Evolutionary conservation across 2,329 filamentous ascomycete species (phyloP).

Genomic region (Fusarium acutatum): DNA sequence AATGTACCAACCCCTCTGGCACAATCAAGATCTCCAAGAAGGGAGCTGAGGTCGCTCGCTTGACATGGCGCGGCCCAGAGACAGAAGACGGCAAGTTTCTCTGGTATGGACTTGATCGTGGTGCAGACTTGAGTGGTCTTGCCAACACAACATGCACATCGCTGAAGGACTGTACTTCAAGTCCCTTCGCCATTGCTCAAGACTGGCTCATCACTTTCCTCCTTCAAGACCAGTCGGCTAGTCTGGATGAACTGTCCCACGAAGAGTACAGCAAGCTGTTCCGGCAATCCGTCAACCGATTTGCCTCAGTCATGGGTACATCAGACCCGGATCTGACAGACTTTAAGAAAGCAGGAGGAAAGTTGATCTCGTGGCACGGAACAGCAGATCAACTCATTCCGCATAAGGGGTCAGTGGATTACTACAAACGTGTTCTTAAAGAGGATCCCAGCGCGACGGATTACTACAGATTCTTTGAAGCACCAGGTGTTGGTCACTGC

Average conservation of each 20-base stretch:
- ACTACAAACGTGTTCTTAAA: slow-evolving; percentile 11
- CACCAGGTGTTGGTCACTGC: slow-evolving; percentile 25
- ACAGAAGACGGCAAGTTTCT: slow-evolving; percentile 12
- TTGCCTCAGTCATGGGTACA: slow-evolving; percentile 23
- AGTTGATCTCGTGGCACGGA: slow-evolving; percentile 31
- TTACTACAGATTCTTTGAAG: slow-evolving; percentile 27
- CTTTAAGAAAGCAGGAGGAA: slow-evolving; percentile 25
- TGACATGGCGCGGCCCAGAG: slow-evolving; percentile 13
- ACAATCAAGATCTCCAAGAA: not conserved
- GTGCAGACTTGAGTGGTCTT: not conserved
- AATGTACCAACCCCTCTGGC: slow-evolving; percentile 4
- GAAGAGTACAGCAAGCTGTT: slow-evolving; percentile 8
- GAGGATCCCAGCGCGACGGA: not conserved
- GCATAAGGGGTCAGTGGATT: slow-evolving; percentile 15
- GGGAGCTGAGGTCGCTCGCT: slow-evolving; percentile 1
- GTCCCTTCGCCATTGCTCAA: not conserved
- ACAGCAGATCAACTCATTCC: slow-evolving; percentile 23
- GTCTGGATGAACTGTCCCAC: not conserved
- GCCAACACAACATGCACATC: slow-evolving; percentile 15
- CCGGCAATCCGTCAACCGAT: slow-evolving; percentile 19
- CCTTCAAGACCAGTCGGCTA: not conserved
- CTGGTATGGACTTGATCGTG: slow-evolving; percentile 19
- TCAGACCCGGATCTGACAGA: slow-evolving; percentile 17
- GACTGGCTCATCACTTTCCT: slow-evolving; percentile 17
- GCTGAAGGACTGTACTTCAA: not conserved